Conservation (phyloP, 352 stramenopile species). For the Globisporangium orthogonon region DNA sequence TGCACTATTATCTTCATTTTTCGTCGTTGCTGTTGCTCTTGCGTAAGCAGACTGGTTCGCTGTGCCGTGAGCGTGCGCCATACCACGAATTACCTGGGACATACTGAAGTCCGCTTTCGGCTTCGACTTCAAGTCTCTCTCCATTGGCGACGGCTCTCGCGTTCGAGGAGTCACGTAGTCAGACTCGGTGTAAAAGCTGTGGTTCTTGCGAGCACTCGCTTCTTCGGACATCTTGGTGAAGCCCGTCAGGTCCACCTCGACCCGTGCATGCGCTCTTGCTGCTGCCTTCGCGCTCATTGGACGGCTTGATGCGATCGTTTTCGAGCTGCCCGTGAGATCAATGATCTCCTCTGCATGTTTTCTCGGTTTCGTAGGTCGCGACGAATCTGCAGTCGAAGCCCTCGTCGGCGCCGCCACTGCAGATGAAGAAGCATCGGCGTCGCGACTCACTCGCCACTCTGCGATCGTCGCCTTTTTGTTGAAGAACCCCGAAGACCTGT, state of each 20-base stretch:
- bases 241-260: slow-evolving; percentile 41
- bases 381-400: slow-evolving; percentile 8
- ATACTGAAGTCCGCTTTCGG: slow-evolving; percentile 39
- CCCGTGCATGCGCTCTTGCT: slow-evolving; percentile 32
- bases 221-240: slow-evolving; percentile 27
- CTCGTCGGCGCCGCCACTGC: neutral
- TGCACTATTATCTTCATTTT: slow-evolving; percentile 1
- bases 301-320: slow-evolving; percentile 8
- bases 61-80: slow-evolving; percentile 42
- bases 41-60: slow-evolving; percentile 4
- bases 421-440: neutral
- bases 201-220: slow-evolving; percentile 40
- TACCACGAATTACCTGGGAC: slow-evolving; percentile 53
- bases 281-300: slow-evolving; percentile 62
- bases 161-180: slow-evolving; percentile 28
- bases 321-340: slow-evolving; percentile 10
- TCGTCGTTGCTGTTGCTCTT: neutral
- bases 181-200: slow-evolving; percentile 74
- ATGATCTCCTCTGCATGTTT: slow-evolving; percentile 11
- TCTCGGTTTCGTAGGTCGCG: slow-evolving; percentile 20
- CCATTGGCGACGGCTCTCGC: slow-evolving; percentile 12
- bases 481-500: slow-evolving; percentile 50
- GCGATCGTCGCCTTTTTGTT: slow-evolving; percentile 24
- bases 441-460: slow-evolving; percentile 8
- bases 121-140: slow-evolving; percentile 27